These are phyloP conservation scores for Vitis rotundifolia DNA, from an alignment of 164 flowering plant genomes.

Conservation along the genomic window DNA sequence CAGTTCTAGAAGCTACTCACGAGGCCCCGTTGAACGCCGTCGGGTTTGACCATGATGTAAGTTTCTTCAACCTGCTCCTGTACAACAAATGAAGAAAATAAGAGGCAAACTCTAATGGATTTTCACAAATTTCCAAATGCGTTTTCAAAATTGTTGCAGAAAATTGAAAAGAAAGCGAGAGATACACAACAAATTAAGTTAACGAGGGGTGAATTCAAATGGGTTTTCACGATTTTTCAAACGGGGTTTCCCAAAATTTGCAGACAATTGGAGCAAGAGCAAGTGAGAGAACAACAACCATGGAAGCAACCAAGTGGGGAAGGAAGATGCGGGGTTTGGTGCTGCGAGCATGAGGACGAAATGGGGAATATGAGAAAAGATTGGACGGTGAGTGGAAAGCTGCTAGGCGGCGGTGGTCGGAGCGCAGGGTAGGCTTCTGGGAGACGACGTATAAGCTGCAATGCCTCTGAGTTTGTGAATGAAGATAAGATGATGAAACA, in stretches of 20 bases:
- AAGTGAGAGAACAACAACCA: conserved; percentile 41
- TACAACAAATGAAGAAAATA: conserved; percentile 3
- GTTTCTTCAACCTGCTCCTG: conserved; percentile 80
- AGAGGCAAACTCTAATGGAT: neutral
- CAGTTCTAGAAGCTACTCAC: conserved; percentile 36
- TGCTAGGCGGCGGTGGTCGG: conserved; percentile 35
- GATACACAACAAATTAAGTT: neutral
- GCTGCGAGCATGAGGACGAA: conserved; percentile 21
- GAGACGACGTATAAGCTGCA: conserved; percentile 25
- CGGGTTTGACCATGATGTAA: conserved; percentile 96
- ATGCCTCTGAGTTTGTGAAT: conserved; percentile 10
- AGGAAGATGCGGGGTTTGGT: conserved; percentile 64
- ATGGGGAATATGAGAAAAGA: conserved; percentile 38
- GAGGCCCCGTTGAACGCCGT: conserved; percentile 96
- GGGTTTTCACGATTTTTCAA: too few species aligned
- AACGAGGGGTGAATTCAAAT: neutral
- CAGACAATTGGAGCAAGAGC: conserved; percentile 1
- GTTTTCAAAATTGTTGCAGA: neutral
- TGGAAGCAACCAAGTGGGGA: conserved; percentile 80
- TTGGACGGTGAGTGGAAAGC: conserved; percentile 42
- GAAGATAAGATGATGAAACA: conserved; percentile 14
- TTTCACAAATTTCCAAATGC: neutral
- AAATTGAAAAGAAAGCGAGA: neutral
- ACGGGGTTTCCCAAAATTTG: neutral
- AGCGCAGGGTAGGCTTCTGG: conserved; percentile 15